Evolutionary conservation across 192 early-diverging fungal species (phyloP).

Genomic region (Jimgerdemannia flammicorona): DNA sequence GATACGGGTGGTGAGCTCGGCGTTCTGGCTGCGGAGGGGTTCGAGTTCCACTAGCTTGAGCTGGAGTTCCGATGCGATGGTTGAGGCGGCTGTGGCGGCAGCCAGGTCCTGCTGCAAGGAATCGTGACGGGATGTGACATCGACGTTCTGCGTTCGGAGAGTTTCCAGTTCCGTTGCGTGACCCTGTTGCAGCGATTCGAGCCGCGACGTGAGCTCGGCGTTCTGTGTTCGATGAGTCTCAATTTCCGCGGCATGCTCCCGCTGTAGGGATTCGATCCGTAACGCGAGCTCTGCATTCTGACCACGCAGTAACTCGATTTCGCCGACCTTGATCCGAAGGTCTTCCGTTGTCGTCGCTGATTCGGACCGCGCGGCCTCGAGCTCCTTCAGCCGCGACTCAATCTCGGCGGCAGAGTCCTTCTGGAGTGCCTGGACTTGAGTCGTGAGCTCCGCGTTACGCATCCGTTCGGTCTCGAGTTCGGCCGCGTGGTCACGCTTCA

Average conservation of each 20-base stretch:
- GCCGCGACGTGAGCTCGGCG: constrained; percentile 12
- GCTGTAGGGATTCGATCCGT: not conserved
- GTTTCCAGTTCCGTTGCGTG: not conserved
- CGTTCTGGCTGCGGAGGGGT: constrained; percentile 15
- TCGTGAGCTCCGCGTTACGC: no score
- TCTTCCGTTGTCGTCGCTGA: no score
- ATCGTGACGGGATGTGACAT: constrained; percentile 14
- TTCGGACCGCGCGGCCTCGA: not conserved
- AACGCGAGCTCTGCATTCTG: constrained; percentile 7
- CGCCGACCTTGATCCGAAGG: no score
- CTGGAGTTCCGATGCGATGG: not conserved
- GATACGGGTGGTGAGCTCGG: constrained; percentile 16
- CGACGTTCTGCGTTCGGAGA: constrained; percentile 16
- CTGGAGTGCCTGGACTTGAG: no score
- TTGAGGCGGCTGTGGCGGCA: no score
- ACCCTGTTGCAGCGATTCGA: constrained; percentile 2
- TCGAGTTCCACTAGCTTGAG: not conserved
- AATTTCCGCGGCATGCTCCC: constrained; percentile 7
- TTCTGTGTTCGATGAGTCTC: constrained; percentile 14
- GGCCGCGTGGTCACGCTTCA: no score
- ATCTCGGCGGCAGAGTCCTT: constrained; percentile 1
- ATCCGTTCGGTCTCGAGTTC: no score
- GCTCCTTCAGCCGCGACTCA: constrained; percentile 12
- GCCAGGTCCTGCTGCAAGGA: not conserved
- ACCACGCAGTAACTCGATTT: no score